phyloP scores from a whole-genome alignment of 805 yeast species.

The Candida piceae region DNA sequence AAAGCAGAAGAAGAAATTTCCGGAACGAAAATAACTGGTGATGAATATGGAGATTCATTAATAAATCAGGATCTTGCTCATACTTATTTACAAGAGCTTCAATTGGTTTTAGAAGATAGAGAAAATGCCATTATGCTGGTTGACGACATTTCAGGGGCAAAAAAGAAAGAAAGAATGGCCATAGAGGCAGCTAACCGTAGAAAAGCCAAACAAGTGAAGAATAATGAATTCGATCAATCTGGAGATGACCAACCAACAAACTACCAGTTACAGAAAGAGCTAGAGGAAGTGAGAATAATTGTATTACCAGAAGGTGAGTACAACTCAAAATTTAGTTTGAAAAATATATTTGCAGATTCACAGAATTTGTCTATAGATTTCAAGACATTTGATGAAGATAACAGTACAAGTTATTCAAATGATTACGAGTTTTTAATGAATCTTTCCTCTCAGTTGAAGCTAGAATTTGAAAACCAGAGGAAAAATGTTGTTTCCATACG shows the following conservation, averaged over 20 bases:
- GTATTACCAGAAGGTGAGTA: slow-evolving; percentile 31
- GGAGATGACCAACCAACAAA: slow-evolving; percentile 16
- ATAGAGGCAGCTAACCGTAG: neutral
- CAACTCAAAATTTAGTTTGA: slow-evolving; percentile 24
- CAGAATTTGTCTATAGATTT: slow-evolving; percentile 21
- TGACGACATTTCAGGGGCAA: slow-evolving; percentile 13
- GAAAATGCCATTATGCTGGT: slow-evolving; percentile 30
- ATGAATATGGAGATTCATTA: slow-evolving; percentile 72
- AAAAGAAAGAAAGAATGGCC: slow-evolving; percentile 4
- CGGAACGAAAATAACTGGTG: slow-evolving; percentile 44
- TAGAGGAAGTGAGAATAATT: slow-evolving; percentile 28
- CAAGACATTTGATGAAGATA: slow-evolving; percentile 23
- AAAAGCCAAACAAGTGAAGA: slow-evolving; percentile 6
- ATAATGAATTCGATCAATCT: slow-evolving; percentile 10
- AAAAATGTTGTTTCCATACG: slow-evolving; percentile 35
- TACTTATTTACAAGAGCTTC: slow-evolving; percentile 50
- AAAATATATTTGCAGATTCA: slow-evolving; percentile 18
- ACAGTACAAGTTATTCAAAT: slow-evolving; percentile 7
- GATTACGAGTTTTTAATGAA: slow-evolving; percentile 15
- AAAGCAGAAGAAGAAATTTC: slow-evolving; percentile 6
- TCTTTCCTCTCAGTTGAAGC: slow-evolving; percentile 17
- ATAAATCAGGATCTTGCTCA: slow-evolving; percentile 70
- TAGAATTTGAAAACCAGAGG: slow-evolving; percentile 39
- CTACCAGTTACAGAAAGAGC: slow-evolving; percentile 27
- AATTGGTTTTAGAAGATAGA: slow-evolving; percentile 42